Percentiles rank a stretch among this genome's conserved stretches.
These are phyloP conservation scores for Paecilomyces variotii DNA, from an alignment of 2,329 filamentous ascomycete genomes.

Conservation along the genomic window DNA sequence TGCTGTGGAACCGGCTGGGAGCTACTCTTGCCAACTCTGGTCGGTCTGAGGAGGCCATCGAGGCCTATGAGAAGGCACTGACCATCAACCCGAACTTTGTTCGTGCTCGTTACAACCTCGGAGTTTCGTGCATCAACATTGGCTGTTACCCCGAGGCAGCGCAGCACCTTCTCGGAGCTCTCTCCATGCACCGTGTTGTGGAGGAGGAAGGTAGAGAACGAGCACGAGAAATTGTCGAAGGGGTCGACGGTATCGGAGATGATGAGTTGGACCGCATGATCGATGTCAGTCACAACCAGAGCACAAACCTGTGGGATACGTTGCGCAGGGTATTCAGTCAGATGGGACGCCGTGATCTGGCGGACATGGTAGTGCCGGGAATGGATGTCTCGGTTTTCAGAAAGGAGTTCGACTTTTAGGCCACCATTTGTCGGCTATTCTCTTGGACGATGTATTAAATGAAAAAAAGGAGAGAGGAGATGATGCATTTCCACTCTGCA, in stretches of 20 bases:
- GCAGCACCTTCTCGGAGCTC: constrained; percentile 79
- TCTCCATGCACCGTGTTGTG: constrained; percentile 92
- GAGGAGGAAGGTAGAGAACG: constrained; percentile 77
- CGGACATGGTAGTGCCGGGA: constrained; percentile 76
- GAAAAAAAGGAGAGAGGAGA: neutral
- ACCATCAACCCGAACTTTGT: constrained; percentile 93
- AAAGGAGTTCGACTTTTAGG: constrained; percentile 78
- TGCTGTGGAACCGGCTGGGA: constrained; percentile 94
- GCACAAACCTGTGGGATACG: constrained; percentile 94
- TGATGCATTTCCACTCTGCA: constrained; percentile 1
- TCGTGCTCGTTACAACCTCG: constrained; percentile 90
- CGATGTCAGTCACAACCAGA: constrained; percentile 72
- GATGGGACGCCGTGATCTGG: constrained; percentile 83
- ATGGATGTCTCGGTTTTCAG: constrained; percentile 88
- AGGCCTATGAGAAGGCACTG: constrained; percentile 89
- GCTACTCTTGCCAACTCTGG: constrained; percentile 94
- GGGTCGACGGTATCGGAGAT: constrained; percentile 53
- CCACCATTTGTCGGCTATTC: constrained; percentile 1
- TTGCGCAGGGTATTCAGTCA: constrained; percentile 89
- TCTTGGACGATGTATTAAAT: neutral
- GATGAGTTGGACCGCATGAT: constrained; percentile 78
- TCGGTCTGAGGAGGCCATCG: constrained; percentile 89
- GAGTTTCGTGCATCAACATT: constrained; percentile 95
- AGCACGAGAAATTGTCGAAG: constrained; percentile 70
- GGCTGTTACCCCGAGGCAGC: constrained; percentile 91